Percentiles rank a stretch among this genome's conserved stretches.
phyloP scores from a whole-genome alignment of 208 protist species.

The Acanthamoeba culbertsoni region DNA sequence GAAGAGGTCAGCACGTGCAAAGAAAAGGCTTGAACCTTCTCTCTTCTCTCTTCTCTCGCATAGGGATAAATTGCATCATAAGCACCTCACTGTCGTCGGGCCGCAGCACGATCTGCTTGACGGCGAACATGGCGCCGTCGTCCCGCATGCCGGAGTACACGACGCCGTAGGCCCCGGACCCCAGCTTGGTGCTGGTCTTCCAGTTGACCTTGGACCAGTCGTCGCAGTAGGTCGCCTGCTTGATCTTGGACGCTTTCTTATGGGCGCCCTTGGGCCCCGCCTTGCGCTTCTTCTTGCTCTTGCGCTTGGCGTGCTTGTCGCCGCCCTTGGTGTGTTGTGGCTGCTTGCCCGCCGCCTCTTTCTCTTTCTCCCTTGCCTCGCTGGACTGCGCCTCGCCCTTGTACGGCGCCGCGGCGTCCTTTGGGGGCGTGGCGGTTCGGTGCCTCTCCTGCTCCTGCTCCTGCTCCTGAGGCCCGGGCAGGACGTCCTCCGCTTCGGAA shows the following conservation, averaged over 20 bases:
- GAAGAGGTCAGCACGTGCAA: not conserved
- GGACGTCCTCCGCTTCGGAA: no score
- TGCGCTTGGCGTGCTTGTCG: not conserved
- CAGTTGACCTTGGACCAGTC: conserved; percentile 58
- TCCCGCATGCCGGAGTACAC: conserved; percentile 30
- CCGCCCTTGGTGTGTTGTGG: not conserved
- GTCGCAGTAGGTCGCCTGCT: not conserved
- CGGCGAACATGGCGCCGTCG: conserved; percentile 51
- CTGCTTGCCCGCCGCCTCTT: not conserved
- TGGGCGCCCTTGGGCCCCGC: not conserved
- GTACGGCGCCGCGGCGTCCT: no score
- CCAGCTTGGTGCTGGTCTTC: conserved; percentile 27
- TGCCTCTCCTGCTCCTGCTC: no score
- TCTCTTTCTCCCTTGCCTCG: not conserved
- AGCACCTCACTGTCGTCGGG: not conserved
- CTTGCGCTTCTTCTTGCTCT: not conserved
- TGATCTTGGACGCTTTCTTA: not conserved
- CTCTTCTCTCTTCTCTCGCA: no score
- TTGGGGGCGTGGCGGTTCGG: no score
- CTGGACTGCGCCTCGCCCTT: no score
- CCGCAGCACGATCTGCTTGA: conserved; percentile 51
- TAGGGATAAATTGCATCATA: no score
- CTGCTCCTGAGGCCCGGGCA: no score
- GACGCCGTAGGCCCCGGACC: conserved; percentile 7
- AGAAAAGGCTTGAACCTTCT: not conserved